Conservation (phyloP, 331 rosid species). For the Telfairia occidentalis region DNA sequence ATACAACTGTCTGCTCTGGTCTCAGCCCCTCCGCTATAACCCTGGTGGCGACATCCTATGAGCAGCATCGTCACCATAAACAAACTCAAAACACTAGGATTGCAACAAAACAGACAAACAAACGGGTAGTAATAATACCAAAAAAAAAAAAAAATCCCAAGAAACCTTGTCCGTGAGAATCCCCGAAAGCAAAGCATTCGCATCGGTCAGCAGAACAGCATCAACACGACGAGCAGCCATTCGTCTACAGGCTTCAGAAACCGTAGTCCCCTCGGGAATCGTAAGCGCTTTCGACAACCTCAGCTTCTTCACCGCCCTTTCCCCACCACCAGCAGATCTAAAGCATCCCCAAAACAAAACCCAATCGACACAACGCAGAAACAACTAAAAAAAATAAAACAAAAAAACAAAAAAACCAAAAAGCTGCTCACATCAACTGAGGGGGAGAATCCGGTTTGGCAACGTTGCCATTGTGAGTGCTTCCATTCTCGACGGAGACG, state of each 20-base stretch:
- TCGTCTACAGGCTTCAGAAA: slow-evolving; percentile 78
- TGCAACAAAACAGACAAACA: background rate
- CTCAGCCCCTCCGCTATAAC: slow-evolving; percentile 89
- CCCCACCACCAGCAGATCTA: slow-evolving; percentile 50
- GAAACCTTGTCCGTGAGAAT: slow-evolving; percentile 85
- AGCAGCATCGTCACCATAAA: slow-evolving; percentile 13
- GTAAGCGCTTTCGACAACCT: slow-evolving; percentile 80
- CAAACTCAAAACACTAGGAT: slow-evolving; percentile 16
- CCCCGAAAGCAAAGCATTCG: slow-evolving; percentile 87
- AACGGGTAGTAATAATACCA: background rate
- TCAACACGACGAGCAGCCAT: slow-evolving; percentile 96
- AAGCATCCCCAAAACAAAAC: background rate
- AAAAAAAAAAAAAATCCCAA: background rate
- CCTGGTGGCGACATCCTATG: slow-evolving; percentile 66
- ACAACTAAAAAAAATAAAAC: no score
- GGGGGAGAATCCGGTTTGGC: no score
- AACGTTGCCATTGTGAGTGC: no score
- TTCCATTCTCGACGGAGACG: no score
- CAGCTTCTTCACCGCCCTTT: slow-evolving; percentile 92
- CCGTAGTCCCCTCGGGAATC: slow-evolving; percentile 76
- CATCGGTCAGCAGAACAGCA: slow-evolving; percentile 74
- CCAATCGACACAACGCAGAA: no score
- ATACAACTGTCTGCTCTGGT: slow-evolving; percentile 71
- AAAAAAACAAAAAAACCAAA: no score
- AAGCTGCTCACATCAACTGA: no score